These are phyloP conservation scores for Scheffersomyces quercinus DNA, from an alignment of 1,139 yeast genomes.

Conservation along the genomic window DNA sequence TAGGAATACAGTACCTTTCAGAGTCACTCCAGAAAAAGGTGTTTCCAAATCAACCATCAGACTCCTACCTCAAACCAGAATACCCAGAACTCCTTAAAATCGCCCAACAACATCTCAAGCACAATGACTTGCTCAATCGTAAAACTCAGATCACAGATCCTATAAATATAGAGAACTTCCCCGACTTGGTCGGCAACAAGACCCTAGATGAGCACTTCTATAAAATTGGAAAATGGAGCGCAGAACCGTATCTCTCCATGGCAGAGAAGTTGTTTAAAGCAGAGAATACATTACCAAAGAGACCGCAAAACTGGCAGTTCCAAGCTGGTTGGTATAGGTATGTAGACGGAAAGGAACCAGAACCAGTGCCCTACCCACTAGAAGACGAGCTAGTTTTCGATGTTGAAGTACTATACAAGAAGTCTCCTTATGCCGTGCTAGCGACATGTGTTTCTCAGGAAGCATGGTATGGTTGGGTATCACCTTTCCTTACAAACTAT, in stretches of 20 bases:
- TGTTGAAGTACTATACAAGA: conserved; percentile 81
- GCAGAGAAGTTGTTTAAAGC: conserved; percentile 37
- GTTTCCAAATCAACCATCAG: conserved; percentile 46
- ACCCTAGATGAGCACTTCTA: conserved; percentile 84
- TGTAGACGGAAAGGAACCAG: conserved; percentile 51
- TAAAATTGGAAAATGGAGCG: conserved; percentile 59
- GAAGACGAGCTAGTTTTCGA: conserved; percentile 78
- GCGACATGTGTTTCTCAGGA: conserved; percentile 77
- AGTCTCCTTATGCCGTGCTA: conserved; percentile 71
- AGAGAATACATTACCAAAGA: conserved; percentile 49
- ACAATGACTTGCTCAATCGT: conserved; percentile 75
- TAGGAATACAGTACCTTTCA: conserved; percentile 70
- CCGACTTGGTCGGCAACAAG: conserved; percentile 61
- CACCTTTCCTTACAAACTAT: conserved; percentile 68
- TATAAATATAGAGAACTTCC: conserved; percentile 58
- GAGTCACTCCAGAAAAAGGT: conserved; percentile 56
- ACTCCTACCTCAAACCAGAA: conserved; percentile 24
- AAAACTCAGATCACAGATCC: conserved; percentile 68
- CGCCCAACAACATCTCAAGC: conserved; percentile 60
- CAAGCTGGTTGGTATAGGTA: conserved; percentile 86
- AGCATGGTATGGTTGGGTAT: conserved; percentile 97
- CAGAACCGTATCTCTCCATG: conserved; percentile 62
- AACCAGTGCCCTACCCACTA: conserved; percentile 63
- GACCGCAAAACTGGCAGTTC: conserved; percentile 47
- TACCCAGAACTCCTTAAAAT: conserved; percentile 49